Evolutionary conservation across 2,329 filamentous ascomycete species (phyloP).

Genomic region (Conoideocrella luteorostrata): DNA sequence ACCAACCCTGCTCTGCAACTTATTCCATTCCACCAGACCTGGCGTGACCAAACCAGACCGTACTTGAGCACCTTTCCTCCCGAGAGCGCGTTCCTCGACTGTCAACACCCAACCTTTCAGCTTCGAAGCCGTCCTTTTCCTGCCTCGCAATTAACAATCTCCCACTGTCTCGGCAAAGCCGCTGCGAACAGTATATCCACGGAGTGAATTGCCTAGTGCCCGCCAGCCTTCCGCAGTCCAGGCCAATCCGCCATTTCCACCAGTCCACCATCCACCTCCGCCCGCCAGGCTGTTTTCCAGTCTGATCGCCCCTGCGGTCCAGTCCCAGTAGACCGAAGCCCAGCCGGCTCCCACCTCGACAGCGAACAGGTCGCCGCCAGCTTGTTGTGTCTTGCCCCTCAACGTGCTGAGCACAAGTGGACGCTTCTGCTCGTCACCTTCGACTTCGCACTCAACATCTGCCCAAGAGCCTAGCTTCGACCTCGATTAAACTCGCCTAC

Average conservation of each 20-base stretch:
- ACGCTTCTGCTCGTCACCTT: constrained; percentile 3
- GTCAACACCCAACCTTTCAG: neutral
- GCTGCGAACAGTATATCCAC: neutral
- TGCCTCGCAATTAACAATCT: too few species aligned
- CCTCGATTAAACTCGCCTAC: constrained; percentile 3
- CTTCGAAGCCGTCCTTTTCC: neutral
- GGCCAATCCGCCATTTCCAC: neutral
- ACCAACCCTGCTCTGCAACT: too few species aligned
- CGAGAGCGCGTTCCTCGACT: neutral
- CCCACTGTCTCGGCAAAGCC: neutral
- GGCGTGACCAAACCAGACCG: too few species aligned
- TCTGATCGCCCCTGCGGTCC: neutral
- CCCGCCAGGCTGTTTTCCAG: neutral
- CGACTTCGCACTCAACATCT: constrained; percentile 4
- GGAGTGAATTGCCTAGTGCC: neutral
- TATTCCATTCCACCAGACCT: too few species aligned
- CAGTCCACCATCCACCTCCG: neutral
- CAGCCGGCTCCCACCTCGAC: constrained; percentile 1
- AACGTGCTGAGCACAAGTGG: constrained; percentile 1
- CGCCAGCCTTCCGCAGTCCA: neutral
- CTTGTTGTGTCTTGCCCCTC: constrained; percentile 5
- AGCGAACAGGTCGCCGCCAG: neutral
- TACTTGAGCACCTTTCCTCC: too few species aligned
- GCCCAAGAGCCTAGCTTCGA: neutral
- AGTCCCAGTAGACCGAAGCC: neutral